Evolutionary conservation across 768 basidiomycete genomes (phyloP).

Genomic region (Xerocomellus amylosporus): DNA sequence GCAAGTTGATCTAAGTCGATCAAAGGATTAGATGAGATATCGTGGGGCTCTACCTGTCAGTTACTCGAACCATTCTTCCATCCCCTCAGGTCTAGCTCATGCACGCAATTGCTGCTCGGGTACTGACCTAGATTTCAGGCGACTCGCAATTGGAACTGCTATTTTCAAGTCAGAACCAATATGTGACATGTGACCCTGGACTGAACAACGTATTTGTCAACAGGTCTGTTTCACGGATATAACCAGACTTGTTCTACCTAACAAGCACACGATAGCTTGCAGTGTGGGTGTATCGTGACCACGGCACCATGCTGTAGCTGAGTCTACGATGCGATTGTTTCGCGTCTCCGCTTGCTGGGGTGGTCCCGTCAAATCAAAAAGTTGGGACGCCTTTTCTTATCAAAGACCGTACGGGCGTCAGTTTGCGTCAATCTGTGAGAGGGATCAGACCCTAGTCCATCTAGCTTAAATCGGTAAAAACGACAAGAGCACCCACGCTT

Average conservation of each 20-base stretch:
- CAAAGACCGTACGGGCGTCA: background rate
- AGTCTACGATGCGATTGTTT: background rate
- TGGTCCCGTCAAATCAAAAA: background rate
- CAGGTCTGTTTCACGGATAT: slow-evolving; percentile 1
- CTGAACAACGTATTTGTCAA: background rate
- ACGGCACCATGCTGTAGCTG: background rate
- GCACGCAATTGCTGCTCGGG: background rate
- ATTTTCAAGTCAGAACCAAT: background rate
- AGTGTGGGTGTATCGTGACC: background rate
- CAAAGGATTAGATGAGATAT: background rate
- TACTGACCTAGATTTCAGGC: background rate
- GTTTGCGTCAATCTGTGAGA: slow-evolving; percentile 10
- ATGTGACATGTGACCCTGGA: background rate
- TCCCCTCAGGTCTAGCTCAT: background rate
- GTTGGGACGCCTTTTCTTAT: background rate
- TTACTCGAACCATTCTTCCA: background rate
- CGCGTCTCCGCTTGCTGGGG: background rate
- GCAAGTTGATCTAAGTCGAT: background rate
- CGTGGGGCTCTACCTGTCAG: background rate
- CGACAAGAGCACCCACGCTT: slow-evolving; percentile 2
- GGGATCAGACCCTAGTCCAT: background rate
- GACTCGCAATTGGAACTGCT: background rate
- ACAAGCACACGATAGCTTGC: background rate
- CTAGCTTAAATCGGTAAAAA: slow-evolving; percentile 20
- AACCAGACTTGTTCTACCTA: slow-evolving; percentile 2